Evolutionary conservation across 352 stramenopile genomes (phyloP), one percentile per base, ranked within the genome.

Genomic region (Phytophthora cactorum): DNA sequence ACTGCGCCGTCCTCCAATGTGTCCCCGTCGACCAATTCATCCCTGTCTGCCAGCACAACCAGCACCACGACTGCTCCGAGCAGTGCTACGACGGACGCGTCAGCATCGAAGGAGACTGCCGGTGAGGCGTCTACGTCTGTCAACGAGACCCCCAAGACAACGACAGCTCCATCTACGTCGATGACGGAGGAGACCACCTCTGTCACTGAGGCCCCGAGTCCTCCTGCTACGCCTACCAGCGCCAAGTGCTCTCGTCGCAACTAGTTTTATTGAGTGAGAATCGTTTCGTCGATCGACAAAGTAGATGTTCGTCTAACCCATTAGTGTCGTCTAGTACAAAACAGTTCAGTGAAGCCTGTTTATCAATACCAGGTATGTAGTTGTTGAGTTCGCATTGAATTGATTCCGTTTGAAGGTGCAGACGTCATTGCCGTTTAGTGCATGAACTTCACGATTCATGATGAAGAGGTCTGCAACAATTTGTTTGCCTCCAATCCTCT

Each of bases 231-330:
- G 12, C 36, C 36, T 5, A 17, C 41, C 29, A 68, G 59, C 43
- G 31, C 64, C 11, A 74, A 75, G 52, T 78, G 70, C 50, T 38
- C 46, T 28, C 65, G 70, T 43, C 70, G 70, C 27, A 44, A 75
- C 15, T 75, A 75, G 43, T 59, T 44, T 44, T 52, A 25, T 27
- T 47, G 36, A 47, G 41, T 28, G 14, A 55, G 14, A 27, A 39
- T 45, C 14, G 39, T 31, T 52, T 36, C 56, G 8, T 55, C 22
- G 25, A 41, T 10, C 32, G 52, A 27, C 15, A 47, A 31, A 27
- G 52, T 69, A 59, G 38, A 64, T 65, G 62, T 64, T 55, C 31
- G 53, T 69, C 2, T 14, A 69, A 45, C 22, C 32, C 11, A 11
- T 47, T 6, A 17, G 36, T 43, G 36, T 43, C 36, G 36, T 43